Evolutionary conservation across 2,329 filamentous ascomycete species (phyloP).

Genomic region (Chaetothyriales sp.): DNA sequence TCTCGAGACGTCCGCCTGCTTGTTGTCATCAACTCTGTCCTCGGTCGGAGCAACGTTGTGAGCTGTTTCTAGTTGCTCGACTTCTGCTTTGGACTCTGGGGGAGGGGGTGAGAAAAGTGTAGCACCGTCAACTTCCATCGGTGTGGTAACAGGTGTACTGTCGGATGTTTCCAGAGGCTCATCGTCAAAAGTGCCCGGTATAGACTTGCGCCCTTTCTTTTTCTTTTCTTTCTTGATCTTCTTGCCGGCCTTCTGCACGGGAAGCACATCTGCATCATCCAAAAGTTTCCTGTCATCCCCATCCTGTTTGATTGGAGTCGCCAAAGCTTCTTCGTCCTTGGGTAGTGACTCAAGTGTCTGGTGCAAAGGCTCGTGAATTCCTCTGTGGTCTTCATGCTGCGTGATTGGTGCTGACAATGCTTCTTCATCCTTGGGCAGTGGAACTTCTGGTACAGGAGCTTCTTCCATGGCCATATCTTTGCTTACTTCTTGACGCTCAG

Average conservation of each 20-base stretch:
- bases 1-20: not conserved
- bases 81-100: no score
- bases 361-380: not conserved
- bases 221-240: constrained; percentile 19
- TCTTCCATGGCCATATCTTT: no score
- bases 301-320: no score
- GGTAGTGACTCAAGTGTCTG: no score
- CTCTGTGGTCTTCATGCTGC: not conserved
- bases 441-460: no score
- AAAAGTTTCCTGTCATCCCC: no score
- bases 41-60: not conserved
- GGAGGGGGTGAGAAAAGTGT: no score
- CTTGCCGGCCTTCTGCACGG: constrained; percentile 14
- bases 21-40: not conserved
- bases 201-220: constrained; percentile 20
- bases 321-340: no score
- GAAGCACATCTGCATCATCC: not conserved
- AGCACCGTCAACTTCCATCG: not conserved
- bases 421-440: not conserved
- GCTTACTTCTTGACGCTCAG: no score
- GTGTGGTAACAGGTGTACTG: not conserved
- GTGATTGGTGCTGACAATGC: not conserved
- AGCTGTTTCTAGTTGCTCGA: no score
- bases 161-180: not conserved
- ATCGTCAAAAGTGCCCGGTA: not conserved